These are phyloP conservation scores for Vanrija pseudolonga DNA, from an alignment of 1,284 basidiomycete species.

Conservation along the genomic window DNA sequence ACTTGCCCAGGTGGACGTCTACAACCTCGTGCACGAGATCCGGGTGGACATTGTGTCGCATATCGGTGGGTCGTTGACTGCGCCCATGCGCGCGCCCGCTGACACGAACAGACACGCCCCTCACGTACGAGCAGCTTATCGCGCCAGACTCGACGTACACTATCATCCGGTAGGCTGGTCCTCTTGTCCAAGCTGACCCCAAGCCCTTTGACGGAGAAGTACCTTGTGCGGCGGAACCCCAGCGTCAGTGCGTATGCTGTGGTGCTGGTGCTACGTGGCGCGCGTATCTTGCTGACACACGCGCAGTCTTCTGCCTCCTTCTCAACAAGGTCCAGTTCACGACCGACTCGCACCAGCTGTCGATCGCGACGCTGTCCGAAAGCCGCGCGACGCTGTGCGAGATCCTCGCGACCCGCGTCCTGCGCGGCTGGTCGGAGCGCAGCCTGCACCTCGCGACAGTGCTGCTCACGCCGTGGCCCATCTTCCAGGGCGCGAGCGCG, in stretches of 20 bases:
- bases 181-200: background rate
- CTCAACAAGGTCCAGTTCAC: constrained; percentile 83
- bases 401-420: constrained; percentile 74
- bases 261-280: background rate
- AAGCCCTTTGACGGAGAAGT: constrained; percentile 48
- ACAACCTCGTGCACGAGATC: constrained; percentile 50
- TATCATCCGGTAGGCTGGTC: constrained; percentile 55
- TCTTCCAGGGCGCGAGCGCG: constrained; percentile 75
- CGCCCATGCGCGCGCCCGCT: background rate
- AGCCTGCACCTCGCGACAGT: constrained; percentile 72
- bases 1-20: constrained; percentile 27
- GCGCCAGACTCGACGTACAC: constrained; percentile 84
- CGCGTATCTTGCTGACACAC: background rate
- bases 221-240: constrained; percentile 43
- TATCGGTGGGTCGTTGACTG: constrained; percentile 36
- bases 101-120: constrained; percentile 62
- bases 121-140: constrained; percentile 69
- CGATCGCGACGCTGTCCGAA: constrained; percentile 60
- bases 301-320: constrained; percentile 74
- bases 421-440: constrained; percentile 71
- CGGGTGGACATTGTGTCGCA: constrained; percentile 48
- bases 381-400: constrained; percentile 81
- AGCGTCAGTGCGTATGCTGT: constrained; percentile 34
- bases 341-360: constrained; percentile 60
- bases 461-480: constrained; percentile 80